These are phyloP conservation scores for Oryza glumipatula DNA, from an alignment of 176 grass and related monocot genomes.

Conservation along the genomic window DNA sequence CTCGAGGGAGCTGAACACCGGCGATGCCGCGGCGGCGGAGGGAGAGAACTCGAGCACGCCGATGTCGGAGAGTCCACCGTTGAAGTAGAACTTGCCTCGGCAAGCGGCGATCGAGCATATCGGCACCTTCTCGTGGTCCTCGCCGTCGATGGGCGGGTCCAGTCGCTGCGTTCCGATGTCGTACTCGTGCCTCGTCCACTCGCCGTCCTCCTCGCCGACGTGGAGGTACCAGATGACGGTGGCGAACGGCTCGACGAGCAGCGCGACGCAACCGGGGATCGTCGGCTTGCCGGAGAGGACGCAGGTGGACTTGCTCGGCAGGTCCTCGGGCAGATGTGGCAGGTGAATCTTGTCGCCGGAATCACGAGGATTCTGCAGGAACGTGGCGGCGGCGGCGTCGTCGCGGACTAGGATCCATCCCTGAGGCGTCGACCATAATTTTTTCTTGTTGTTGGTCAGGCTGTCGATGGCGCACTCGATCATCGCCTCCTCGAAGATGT, in stretches of 20 bases:
- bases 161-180: neutral
- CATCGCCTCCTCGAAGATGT: too few species aligned
- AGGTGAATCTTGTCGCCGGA: neutral
- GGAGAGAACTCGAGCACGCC: slow-evolving; percentile 10
- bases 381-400: too few species aligned
- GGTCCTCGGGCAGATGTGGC: neutral
- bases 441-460: too few species aligned
- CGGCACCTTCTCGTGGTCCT: neutral
- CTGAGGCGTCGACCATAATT: too few species aligned
- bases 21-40: neutral
- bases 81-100: slow-evolving; percentile 28
- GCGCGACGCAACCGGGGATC: neutral
- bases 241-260: neutral
- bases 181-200: neutral
- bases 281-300: neutral
- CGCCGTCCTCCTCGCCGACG: neutral
- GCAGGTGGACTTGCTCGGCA: neutral
- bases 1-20: neutral
- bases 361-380: too few species aligned
- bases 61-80: neutral
- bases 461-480: too few species aligned
- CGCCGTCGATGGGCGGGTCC: neutral
- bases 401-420: too few species aligned
- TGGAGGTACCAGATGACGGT: neutral
- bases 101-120: neutral